Evolutionary conservation across 2,329 filamentous ascomycete species (phyloP), one percentile per base, ranked within the genome.

Genomic region (Anthostomella pinea): DNA sequence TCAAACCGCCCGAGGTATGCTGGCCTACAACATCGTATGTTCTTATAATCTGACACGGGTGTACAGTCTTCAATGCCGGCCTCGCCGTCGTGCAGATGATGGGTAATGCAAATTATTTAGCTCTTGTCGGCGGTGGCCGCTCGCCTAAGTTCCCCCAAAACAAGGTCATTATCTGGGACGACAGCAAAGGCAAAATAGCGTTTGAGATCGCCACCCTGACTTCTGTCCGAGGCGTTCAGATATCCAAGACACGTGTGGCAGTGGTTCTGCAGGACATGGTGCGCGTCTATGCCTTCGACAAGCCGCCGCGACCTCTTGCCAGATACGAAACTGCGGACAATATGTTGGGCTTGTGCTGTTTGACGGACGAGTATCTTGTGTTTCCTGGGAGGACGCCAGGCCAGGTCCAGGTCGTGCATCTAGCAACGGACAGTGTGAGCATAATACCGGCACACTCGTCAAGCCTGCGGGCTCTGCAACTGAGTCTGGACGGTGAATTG

Each of bases 91-190:
- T 84, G 17, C 83, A 89, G 62, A 93, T 95, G 86, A 81, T 95
- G 60, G 86, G 85, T 28, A 85, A 81, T 50, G 82, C 87, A 35
- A 90, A 91, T 65, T 95, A 90, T 60, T 73, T 96, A 22, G 91
- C 87, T 18, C 75, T 97, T 8, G 88, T 96, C 37, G 90, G 90
- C 46, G 91, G 91, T 51, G 89, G 93, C 31, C 85, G 78, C 52
- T 80, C 82, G 41, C 88, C 90, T 35, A 91, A 91, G 56, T 93
- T 88, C 53, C 82, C 88, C 10, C 84, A 85, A 58, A 94, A 90
- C 65, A 95, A 94, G 72, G 87, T 90, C 31, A 81, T 94, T 48
- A 86, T 97, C 52, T 97, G 90, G 90, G 90, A 98, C 61, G 88
- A 95, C 54, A 74, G 79, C 43, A 86, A 85, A 49, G 80, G 84